Conservation (phyloP, 2,329 filamentous ascomycete genomes). For the Apiospora rasikravindrae region DNA sequence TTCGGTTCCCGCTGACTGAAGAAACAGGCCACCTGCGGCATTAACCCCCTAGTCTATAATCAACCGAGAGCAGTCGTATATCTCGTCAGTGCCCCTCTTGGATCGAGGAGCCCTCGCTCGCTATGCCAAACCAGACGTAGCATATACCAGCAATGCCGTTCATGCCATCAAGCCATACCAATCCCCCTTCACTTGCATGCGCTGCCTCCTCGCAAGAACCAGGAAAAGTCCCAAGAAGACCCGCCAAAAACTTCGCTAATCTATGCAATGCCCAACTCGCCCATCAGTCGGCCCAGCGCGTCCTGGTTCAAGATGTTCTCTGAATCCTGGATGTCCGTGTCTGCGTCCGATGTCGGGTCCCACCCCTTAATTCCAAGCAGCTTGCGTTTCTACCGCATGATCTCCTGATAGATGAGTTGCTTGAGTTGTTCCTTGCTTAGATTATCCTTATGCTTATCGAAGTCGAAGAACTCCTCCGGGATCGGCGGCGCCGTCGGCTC, state of each 20-base stretch:
- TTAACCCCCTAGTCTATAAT: slow-evolving; percentile 15
- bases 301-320: not conserved
- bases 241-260: slow-evolving; percentile 18
- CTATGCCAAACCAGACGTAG: slow-evolving; percentile 21
- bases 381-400: slow-evolving; percentile 64
- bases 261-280: slow-evolving; percentile 20
- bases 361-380: slow-evolving; percentile 5
- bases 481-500: slow-evolving; percentile 97
- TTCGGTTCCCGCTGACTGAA: not conserved
- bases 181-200: not conserved
- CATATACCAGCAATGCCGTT: slow-evolving; percentile 12
- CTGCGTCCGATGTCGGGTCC: not conserved
- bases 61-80: slow-evolving; percentile 42
- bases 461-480: slow-evolving; percentile 99
- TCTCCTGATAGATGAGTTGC: slow-evolving; percentile 96
- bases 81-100: slow-evolving; percentile 14
- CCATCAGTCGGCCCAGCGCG: slow-evolving; percentile 16
- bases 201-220: not conserved
- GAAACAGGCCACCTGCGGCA: slow-evolving; percentile 13
- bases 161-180: slow-evolving; percentile 11
- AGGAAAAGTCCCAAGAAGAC: slow-evolving; percentile 5
- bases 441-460: slow-evolving; percentile 99
- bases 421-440: slow-evolving; percentile 98
- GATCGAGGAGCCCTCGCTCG: slow-evolving; percentile 15
- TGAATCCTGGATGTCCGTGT: slow-evolving; percentile 10